These are phyloP conservation scores for Psilocybe cubensis DNA, from an alignment of 768 basidiomycete species.

Conservation along the genomic window DNA sequence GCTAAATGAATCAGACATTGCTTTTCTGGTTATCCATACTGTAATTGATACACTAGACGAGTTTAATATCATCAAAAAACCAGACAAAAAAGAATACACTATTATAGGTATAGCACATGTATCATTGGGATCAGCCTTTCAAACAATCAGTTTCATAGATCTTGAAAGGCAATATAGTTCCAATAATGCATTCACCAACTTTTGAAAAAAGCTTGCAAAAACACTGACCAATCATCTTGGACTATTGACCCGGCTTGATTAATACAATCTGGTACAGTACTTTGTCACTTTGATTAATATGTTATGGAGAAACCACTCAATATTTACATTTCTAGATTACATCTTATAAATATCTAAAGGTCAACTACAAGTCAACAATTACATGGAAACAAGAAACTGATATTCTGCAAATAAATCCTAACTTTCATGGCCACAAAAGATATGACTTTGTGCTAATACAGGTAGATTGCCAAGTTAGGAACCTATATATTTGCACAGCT, in stretches of 20 bases:
- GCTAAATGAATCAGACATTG: background rate
- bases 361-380: constrained; percentile 26
- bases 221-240: background rate
- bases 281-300: background rate
- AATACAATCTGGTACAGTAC: background rate
- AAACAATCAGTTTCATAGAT: background rate
- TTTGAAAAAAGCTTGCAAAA: constrained; percentile 4
- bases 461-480: background rate
- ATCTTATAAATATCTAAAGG: constrained; percentile 23
- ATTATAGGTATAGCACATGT: background rate
- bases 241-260: background rate
- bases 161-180: background rate
- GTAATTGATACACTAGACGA: background rate
- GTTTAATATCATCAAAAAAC: background rate
- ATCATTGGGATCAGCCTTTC: background rate
- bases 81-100: background rate
- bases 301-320: background rate
- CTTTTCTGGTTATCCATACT: constrained; percentile 1
- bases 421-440: constrained; percentile 24
- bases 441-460: constrained; percentile 28
- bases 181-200: background rate
- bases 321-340: constrained; percentile 16
- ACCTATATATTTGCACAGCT: constrained; percentile 13
- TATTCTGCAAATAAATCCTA: constrained; percentile 30
- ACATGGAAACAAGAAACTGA: constrained; percentile 28